phyloP scores from a whole-genome alignment of 1,139 yeast species.

The Blastobotrys apis region DNA sequence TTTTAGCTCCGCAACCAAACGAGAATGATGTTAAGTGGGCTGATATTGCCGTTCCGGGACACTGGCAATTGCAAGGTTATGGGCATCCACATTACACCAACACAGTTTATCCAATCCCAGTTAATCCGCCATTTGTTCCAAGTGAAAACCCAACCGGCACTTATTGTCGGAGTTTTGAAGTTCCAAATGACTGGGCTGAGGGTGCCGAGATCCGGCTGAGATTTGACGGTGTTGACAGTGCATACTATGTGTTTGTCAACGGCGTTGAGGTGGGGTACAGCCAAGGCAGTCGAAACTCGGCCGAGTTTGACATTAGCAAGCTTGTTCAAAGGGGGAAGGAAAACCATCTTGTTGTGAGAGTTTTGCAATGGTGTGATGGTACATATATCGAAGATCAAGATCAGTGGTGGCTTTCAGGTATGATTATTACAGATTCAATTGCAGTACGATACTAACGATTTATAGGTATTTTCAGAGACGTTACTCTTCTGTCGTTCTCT shows the following conservation, averaged over 20 bases:
- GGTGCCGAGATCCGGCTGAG: no score
- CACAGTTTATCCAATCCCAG: constrained; percentile 34
- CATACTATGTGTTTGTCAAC: constrained; percentile 35
- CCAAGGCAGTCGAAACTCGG: constrained; percentile 35
- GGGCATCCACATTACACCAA: constrained; percentile 38
- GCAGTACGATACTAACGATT: no score
- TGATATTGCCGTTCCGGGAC: constrained; percentile 36
- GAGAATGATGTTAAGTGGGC: no score
- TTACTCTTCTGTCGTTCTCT: constrained; percentile 18
- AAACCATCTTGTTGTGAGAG: constrained; percentile 31
- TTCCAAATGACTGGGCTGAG: constrained; percentile 16
- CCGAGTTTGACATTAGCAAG: constrained; percentile 32
- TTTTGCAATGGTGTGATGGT: constrained; percentile 37
- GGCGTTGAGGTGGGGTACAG: constrained; percentile 33
- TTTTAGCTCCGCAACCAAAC: no score
- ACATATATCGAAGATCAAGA: constrained; percentile 39
- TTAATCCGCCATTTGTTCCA: constrained; percentile 38
- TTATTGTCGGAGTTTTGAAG: constrained; percentile 28
- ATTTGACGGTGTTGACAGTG: constrained; percentile 39
- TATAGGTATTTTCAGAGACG: constrained; percentile 29
- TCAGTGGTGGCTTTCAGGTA: constrained; percentile 40
- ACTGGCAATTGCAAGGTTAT: constrained; percentile 39
- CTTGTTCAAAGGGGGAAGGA: constrained; percentile 4
- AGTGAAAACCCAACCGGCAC: constrained; percentile 37
- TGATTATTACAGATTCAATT: no score